These are phyloP conservation scores for Chimonanthus salicifolius DNA, from an alignment of 164 flowering plant genomes.

Conservation along the genomic window DNA sequence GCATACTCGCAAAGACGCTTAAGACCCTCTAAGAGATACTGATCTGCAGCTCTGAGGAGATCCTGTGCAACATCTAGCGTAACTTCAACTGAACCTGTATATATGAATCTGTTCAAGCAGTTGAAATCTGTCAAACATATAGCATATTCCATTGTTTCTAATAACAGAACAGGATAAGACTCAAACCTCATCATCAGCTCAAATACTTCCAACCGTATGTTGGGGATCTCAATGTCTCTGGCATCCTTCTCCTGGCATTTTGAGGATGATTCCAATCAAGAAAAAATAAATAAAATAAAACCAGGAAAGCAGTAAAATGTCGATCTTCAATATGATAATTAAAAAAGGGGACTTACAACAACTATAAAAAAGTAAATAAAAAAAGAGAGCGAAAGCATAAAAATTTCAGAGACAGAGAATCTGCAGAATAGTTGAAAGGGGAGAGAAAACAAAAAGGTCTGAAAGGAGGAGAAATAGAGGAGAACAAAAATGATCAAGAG, in stretches of 20 bases:
- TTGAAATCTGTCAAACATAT: neutral
- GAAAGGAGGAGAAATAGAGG: too few relatives aligned
- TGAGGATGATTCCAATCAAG: neutral
- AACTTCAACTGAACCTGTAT: slow-evolving; percentile 63
- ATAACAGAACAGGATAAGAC: neutral
- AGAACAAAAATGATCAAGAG: too few relatives aligned
- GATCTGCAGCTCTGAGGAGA: slow-evolving; percentile 71
- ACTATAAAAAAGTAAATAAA: neutral
- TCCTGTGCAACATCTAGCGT: slow-evolving; percentile 59
- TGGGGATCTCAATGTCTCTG: slow-evolving; percentile 91
- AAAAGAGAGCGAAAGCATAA: neutral
- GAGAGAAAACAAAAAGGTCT: too few relatives aligned
- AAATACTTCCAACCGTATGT: slow-evolving; percentile 78
- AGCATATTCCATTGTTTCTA: neutral
- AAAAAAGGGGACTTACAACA: neutral
- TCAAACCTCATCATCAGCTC: slow-evolving; percentile 73
- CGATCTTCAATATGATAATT: neutral
- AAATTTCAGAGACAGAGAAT: too few relatives aligned
- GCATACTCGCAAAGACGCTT: slow-evolving; percentile 63
- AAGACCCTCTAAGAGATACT: slow-evolving; percentile 67
- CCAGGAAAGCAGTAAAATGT: neutral
- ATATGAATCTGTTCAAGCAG: slow-evolving; percentile 47
- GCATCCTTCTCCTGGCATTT: slow-evolving; percentile 85
- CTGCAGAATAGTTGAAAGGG: too few relatives aligned
- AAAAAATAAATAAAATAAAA: neutral